Base-by-base conservation (phyloP, 208 protist genomes). In the Blastocrithidia nonstop region DNA sequence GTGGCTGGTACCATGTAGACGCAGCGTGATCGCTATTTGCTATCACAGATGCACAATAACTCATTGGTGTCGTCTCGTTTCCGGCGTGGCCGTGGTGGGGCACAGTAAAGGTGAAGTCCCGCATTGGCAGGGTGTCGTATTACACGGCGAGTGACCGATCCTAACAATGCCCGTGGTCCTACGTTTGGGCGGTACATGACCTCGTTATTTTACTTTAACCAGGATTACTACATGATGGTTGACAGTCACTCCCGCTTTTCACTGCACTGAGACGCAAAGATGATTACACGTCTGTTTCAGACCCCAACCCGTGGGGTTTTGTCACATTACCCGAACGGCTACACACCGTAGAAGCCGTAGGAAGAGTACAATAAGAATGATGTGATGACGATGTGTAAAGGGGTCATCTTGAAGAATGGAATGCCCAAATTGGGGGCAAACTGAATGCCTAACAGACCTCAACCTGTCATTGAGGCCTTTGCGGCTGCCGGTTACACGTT, bases 191-290 rank as follows among this genome's bases (percentile, higher is more conserved):
- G 82, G 15, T 87, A 87, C 61, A 22, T 92, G 11, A 74, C 76
- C 33, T 77, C 66, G 33, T 57, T 88, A 6, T 69, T 92, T 36
- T 88, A 70, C 47, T 66, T 60, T 29, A 57, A 77, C 42, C 74
- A 92, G 44, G 75, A 92, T 55, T 92, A 85, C 62, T 88, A 67
- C 51, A 82, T 92, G 72, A 62, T 89, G 19, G 39, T 92, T 16
- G 83, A 92, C 62, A 82, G 70, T 41, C 83, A 92, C 71, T 76
- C 66, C 6, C 71, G 79, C 39, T 84, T 88, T 46, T 40, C 72
- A 4, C 52, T 64, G 25, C 36, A 70, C 25, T 92, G 79, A 73
- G 83, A 92, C 49, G 17, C 41, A 19, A 76, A 81, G 52, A 75
- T 88, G 60, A 86, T 91, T 39, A 38, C 46, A 11, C 57, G 57